Percentiles rank a stretch among this genome's conserved stretches.
Evolutionary conservation across 495 filamentous ascomycete genomes (phyloP).

Genomic region (Xylaria telfairii): DNA sequence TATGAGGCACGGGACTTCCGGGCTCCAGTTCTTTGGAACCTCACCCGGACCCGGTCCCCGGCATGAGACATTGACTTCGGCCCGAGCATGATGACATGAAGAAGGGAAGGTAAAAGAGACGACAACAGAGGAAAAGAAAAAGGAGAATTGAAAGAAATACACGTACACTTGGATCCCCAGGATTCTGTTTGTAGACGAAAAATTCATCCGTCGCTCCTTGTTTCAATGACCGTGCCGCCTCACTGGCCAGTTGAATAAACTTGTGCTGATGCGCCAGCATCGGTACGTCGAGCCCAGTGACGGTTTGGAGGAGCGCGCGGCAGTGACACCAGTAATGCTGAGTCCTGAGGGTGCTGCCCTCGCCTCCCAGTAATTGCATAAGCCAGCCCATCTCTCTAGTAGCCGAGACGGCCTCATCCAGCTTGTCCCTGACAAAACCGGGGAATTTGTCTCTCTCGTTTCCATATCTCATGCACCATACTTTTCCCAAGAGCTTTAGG

Average conservation of each 20-base stretch:
- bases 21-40: background rate
- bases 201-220: no score
- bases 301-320: background rate
- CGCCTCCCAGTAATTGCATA: background rate
- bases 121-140: background rate
- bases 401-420: background rate
- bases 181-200: no score
- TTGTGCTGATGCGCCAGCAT: background rate
- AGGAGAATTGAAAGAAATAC: no score
- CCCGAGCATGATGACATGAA: background rate
- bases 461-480: background rate
- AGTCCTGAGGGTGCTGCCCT: fast-evolving
- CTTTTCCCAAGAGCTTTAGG: background rate
- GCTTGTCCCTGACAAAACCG: background rate
- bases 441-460: background rate
- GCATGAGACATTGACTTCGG: background rate
- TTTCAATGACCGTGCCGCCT: no score
- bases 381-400: conserved; percentile 12
- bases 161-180: no score
- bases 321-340: background rate
- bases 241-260: background rate
- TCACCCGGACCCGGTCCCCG: background rate
- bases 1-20: background rate
- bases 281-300: background rate
- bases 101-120: no score